A percentile compares a stretch with the other conserved stretches of the same genome.
Evolutionary conservation across 2,329 filamentous ascomycete genomes (phyloP).

Genomic region (Claviceps sp.): DNA sequence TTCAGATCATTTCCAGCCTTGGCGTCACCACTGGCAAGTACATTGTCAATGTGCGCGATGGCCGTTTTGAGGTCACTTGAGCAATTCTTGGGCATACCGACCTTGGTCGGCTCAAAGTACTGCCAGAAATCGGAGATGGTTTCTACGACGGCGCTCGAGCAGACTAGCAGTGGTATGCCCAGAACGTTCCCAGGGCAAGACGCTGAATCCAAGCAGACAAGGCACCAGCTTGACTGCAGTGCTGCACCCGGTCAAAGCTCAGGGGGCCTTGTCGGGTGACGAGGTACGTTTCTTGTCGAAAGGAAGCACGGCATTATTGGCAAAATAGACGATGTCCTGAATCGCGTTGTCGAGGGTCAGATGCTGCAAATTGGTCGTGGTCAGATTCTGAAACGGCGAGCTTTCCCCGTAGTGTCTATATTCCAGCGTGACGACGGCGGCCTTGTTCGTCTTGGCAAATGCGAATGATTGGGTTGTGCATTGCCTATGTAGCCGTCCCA

Average conservation of each 20-base stretch:
- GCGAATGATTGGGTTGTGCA: too few relatives aligned
- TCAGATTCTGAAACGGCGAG: slow-evolving; percentile 32
- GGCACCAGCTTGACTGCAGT: slow-evolving; percentile 50
- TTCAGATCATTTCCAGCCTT: slow-evolving; percentile 27
- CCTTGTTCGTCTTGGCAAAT: too few relatives aligned
- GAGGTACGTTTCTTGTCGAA: slow-evolving; percentile 52
- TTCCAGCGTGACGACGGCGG: too few relatives aligned
- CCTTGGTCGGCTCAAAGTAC: slow-evolving; percentile 32
- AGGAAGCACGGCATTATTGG: slow-evolving; percentile 52
- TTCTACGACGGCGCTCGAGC: slow-evolving; percentile 55
- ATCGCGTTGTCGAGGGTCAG: slow-evolving; percentile 66
- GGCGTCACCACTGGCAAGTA: slow-evolving; percentile 22
- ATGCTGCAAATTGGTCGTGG: slow-evolving; percentile 56
- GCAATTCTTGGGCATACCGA: slow-evolving; percentile 42
- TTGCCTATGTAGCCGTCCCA: too few relatives aligned
- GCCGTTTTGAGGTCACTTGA: slow-evolving; percentile 45
- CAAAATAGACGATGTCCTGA: slow-evolving; percentile 66
- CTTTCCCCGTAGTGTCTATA: too few relatives aligned
- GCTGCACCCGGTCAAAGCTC: slow-evolving; percentile 65
- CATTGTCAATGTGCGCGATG: slow-evolving; percentile 32
- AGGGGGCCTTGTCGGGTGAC: slow-evolving; percentile 51
- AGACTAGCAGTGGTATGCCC: slow-evolving; percentile 52
- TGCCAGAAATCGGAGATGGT: slow-evolving; percentile 62
- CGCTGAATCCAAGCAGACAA: slow-evolving; percentile 61
- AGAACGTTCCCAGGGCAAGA: slow-evolving; percentile 62